A percentile compares a stretch with the other conserved stretches of the same genome.
phyloP scores from a whole-genome alignment of 2,329 filamentous ascomycete genomes.

The Fragosphaeria purpurea region DNA sequence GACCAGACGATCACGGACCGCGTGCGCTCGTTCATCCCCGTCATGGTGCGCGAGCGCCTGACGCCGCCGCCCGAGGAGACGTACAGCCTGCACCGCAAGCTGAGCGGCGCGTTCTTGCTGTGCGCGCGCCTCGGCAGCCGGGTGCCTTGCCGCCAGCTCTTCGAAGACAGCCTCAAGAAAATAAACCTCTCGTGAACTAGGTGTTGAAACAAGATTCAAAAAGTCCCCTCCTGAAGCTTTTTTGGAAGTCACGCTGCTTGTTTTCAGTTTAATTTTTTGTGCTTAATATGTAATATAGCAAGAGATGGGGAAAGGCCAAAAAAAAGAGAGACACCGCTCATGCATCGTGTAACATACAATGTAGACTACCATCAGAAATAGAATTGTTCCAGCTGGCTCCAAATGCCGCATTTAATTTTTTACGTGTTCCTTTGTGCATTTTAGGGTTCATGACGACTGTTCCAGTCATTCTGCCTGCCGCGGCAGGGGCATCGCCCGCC shows the following conservation, averaged over 20 bases:
- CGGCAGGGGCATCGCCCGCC: conserved; percentile 56
- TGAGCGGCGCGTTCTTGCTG: conserved; percentile 88
- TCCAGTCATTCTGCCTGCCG: conserved; percentile 31
- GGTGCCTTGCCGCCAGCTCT: conserved; percentile 73
- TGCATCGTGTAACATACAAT: not conserved
- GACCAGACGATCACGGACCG: conserved; percentile 95
- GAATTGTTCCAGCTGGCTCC: no score
- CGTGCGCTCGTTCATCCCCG: conserved; percentile 75
- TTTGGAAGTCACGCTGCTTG: not conserved
- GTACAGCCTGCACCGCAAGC: conserved; percentile 86
- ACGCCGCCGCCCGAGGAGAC: conserved; percentile 94
- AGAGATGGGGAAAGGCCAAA: no score
- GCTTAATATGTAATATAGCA: not conserved
- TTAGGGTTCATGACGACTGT: no score
- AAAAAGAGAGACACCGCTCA: not conserved
- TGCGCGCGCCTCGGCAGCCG: conserved; percentile 78
- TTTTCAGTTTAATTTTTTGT: not conserved
- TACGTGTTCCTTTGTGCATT: no score
- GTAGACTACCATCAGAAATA: no score
- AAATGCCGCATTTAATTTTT: no score
- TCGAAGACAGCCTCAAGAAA: conserved; percentile 45
- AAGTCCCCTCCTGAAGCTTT: no score
- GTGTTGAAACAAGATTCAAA: no score
- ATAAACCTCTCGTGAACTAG: conserved; percentile 15
- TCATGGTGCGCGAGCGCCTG: conserved; percentile 85